Conservation (phyloP, 139 green algal species). For the Klebsormidium nitens region DNA sequence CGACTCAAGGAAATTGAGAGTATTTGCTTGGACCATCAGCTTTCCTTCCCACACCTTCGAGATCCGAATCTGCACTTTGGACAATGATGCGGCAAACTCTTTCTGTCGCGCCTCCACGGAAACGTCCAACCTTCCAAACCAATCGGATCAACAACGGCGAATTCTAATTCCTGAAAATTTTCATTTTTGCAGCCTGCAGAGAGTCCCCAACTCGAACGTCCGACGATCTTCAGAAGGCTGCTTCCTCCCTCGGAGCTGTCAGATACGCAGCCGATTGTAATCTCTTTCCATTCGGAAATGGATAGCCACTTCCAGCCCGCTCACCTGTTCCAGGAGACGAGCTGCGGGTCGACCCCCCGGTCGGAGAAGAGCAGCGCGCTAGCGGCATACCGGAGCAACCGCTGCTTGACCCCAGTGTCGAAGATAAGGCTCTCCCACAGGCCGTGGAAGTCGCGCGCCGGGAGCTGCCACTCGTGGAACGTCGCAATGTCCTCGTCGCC, state of each 20-base stretch:
- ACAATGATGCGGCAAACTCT: too few species aligned
- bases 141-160: too few species aligned
- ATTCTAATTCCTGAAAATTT: too few species aligned
- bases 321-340: conserved; percentile 81
- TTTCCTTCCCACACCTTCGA: too few species aligned
- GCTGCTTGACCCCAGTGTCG: conserved; percentile 66
- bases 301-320: conserved; percentile 7
- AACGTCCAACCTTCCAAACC: too few species aligned
- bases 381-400: conserved; percentile 72
- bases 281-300: not conserved
- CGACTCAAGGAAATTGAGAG: too few species aligned
- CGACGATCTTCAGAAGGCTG: too few species aligned
- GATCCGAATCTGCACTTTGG: too few species aligned
- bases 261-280: not conserved
- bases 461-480: conserved; percentile 74
- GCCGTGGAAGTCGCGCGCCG: conserved; percentile 56
- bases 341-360: conserved; percentile 56
- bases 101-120: too few species aligned
- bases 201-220: too few species aligned
- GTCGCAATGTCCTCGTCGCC: conserved; percentile 57
- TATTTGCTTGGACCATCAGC: too few species aligned
- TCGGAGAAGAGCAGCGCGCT: conserved; percentile 84
- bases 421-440: conserved; percentile 80
- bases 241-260: not conserved
- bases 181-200: too few species aligned